phyloP scores from a whole-genome alignment of 2,329 filamentous ascomycete genomes.

The Raffaelea deltoideospora region DNA sequence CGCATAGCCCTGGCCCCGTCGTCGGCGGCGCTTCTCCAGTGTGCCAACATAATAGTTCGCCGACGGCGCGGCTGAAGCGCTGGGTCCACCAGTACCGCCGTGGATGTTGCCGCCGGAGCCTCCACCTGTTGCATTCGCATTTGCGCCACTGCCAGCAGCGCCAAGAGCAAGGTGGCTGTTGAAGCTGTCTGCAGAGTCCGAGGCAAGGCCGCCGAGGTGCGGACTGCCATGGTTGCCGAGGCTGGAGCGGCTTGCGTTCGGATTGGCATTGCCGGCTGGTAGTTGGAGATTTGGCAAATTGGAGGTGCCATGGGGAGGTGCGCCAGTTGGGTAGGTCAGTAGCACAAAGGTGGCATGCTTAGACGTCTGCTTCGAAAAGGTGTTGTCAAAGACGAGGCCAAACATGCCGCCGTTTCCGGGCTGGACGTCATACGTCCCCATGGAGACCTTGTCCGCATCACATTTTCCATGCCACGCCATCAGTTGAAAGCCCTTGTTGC shows the following conservation, averaged over 20 bases:
- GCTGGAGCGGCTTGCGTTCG: constrained; percentile 28
- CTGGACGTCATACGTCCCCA: constrained; percentile 72
- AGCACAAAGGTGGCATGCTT: constrained; percentile 93
- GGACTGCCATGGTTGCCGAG: constrained; percentile 32
- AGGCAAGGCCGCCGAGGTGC: constrained; percentile 19
- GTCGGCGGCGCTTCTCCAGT: constrained; percentile 77
- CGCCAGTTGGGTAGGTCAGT: constrained; percentile 78
- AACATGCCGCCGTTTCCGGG: constrained; percentile 76
- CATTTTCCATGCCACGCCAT: constrained; percentile 88
- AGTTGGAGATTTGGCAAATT: constrained; percentile 49
- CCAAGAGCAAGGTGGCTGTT: constrained; percentile 36
- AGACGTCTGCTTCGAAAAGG: constrained; percentile 87
- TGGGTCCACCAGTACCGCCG: constrained; percentile 8
- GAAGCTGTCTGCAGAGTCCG: constrained; percentile 46
- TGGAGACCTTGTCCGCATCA: constrained; percentile 88
- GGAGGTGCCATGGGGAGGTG: constrained; percentile 58
- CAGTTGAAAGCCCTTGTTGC: constrained; percentile 51
- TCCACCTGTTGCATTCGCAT: no score
- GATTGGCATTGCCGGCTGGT: no score
- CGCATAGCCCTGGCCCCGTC: constrained; percentile 87
- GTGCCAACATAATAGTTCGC: constrained; percentile 65
- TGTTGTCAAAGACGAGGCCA: constrained; percentile 95
- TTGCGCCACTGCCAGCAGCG: constrained; percentile 30
- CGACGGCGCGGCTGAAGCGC: constrained; percentile 13
- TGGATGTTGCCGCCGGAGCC: constrained; percentile 19